Percentiles rank a stretch among this genome's conserved stretches.
Conservation (phyloP, 345 rosid species). For the Eucalyptus sp. region DNA sequence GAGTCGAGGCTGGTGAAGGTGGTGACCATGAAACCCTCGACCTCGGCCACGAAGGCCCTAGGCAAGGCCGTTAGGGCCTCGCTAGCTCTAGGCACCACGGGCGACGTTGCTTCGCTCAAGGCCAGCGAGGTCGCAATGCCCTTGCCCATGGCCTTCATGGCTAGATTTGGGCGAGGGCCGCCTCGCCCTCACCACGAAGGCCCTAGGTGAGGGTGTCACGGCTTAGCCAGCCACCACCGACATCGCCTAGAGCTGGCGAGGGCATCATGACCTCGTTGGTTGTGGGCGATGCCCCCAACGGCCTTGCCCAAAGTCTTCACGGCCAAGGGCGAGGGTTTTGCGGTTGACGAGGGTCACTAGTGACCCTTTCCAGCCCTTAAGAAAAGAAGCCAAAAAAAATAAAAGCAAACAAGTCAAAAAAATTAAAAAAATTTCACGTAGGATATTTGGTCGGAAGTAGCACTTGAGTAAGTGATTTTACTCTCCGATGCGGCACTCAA, state of each 20-base stretch:
- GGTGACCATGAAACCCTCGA: too few species aligned
- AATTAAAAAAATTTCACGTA: rapidly evolving
- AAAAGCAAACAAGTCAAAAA: too few species aligned
- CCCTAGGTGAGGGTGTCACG: too few species aligned
- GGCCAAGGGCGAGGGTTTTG: rapidly evolving
- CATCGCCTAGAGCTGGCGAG: rapidly evolving
- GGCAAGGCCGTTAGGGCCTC: rapidly evolving
- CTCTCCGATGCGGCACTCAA: rapidly evolving
- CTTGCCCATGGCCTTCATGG: rapidly evolving
- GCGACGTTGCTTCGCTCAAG: rapidly evolving
- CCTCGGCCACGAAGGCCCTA: too few species aligned
- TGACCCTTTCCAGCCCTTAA: rapidly evolving
- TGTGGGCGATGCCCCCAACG: rapidly evolving
- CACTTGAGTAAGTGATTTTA: too few species aligned
- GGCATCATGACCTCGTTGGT: rapidly evolving
- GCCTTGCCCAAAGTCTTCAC: rapidly evolving
- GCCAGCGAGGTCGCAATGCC: too few species aligned
- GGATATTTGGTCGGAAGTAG: rapidly evolving
- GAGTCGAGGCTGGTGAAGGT: too few species aligned
- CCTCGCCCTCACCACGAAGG: rapidly evolving
- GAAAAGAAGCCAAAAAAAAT: too few species aligned
- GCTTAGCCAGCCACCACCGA: rapidly evolving
- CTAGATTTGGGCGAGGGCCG: too few species aligned
- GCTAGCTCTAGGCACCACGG: rapidly evolving
- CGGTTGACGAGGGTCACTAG: rapidly evolving